Conservation (phyloP, 225 moss, liverwort and hornwort genomes). For the Takakia lepidozioides region DNA sequence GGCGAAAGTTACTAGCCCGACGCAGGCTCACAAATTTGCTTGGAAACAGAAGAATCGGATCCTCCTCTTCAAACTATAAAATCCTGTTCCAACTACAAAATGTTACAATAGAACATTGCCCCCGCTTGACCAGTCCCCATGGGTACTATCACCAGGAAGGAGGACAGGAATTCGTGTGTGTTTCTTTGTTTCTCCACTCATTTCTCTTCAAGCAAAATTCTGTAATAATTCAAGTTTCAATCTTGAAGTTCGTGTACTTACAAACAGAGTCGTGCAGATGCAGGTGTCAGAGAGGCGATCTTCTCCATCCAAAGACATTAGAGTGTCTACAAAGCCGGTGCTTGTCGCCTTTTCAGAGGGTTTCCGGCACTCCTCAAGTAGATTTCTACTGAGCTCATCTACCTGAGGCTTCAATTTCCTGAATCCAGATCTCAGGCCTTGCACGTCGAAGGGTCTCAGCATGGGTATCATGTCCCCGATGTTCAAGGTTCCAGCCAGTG, state of each 20-base stretch:
- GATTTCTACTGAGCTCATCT: neutral
- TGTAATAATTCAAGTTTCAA: too few species aligned
- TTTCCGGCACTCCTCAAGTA: neutral
- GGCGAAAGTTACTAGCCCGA: too few species aligned
- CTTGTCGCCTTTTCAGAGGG: neutral
- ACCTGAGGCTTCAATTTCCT: neutral
- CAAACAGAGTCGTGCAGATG: neutral
- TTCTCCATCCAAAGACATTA: neutral
- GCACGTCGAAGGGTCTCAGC: conserved; percentile 42
- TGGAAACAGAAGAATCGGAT: too few species aligned
- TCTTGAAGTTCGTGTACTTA: neutral
- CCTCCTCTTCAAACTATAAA: too few species aligned
- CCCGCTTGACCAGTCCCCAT: too few species aligned
- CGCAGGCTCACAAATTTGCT: too few species aligned
- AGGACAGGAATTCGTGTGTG: too few species aligned
- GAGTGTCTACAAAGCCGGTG: neutral
- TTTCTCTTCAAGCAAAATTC: conserved; percentile 47
- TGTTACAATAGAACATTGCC: too few species aligned
- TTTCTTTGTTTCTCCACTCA: too few species aligned
- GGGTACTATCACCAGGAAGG: too few species aligned
- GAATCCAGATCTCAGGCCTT: conserved; percentile 7
- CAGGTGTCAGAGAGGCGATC: too few species aligned
- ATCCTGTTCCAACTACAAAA: too few species aligned
- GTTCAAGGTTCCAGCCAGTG: conserved; percentile 31
- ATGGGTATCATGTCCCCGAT: conserved; percentile 47